Percentiles rank a stretch among this genome's conserved stretches.
Evolutionary conservation across 1,284 basidiomycete species (phyloP).

Genomic region (Schizopora paradoxa): DNA sequence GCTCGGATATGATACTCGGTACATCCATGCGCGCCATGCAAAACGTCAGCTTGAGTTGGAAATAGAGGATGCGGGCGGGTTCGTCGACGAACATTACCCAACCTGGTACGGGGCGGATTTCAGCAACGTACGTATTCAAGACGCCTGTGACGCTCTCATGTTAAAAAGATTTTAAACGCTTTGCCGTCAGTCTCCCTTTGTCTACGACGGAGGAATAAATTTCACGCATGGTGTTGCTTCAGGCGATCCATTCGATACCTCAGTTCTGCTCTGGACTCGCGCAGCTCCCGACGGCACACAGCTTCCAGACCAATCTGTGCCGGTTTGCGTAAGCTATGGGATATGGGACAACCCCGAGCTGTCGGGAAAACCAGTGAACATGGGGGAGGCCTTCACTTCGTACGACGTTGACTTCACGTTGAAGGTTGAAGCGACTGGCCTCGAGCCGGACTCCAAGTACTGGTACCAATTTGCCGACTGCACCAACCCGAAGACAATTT

Average conservation of each 20-base stretch:
- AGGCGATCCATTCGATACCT: slow-evolving; percentile 57
- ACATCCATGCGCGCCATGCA: slow-evolving; percentile 35
- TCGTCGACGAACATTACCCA: slow-evolving; percentile 45
- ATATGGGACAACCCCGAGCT: slow-evolving; percentile 35
- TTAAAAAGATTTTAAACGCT: neutral
- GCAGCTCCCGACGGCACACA: slow-evolving; percentile 36
- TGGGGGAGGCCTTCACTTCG: slow-evolving; percentile 50
- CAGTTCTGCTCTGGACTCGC: slow-evolving; percentile 59
- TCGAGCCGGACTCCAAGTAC: slow-evolving; percentile 51
- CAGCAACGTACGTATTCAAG: slow-evolving; percentile 35
- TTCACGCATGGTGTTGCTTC: slow-evolving; percentile 40
- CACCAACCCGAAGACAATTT: slow-evolving; percentile 38
- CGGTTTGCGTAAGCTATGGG: slow-evolving; percentile 52
- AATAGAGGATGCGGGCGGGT: slow-evolving; percentile 32
- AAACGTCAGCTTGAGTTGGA: slow-evolving; percentile 39
- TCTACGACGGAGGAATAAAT: slow-evolving; percentile 49
- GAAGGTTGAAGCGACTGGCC: slow-evolving; percentile 55
- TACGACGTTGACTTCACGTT: slow-evolving; percentile 62
- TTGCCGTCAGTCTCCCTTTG: slow-evolving; percentile 36
- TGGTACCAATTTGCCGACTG: slow-evolving; percentile 59
- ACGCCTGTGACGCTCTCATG: neutral
- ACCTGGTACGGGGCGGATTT: slow-evolving; percentile 50
- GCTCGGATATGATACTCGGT: slow-evolving; percentile 37
- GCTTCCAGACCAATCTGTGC: slow-evolving; percentile 46
- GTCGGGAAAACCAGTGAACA: slow-evolving; percentile 36